Percentiles rank a stretch among this genome's conserved stretches.
phyloP scores from a whole-genome alignment of 2,329 filamentous ascomycete genomes.

The Dryadomyces quercus-mongolicae region DNA sequence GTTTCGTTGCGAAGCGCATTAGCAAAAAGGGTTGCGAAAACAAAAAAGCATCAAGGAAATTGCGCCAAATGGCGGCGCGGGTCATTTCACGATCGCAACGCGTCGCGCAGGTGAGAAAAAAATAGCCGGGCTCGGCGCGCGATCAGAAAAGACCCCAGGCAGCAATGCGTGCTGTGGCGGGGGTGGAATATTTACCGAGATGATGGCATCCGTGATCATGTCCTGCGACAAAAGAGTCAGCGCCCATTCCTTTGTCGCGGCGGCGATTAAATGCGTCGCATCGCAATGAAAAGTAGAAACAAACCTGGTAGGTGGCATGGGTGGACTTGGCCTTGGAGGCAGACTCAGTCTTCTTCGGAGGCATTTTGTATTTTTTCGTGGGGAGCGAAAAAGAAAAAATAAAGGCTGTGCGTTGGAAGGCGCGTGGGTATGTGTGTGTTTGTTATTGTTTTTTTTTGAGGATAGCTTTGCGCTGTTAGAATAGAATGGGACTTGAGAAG shows the following conservation, averaged over 20 bases:
- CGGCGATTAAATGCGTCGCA: background rate
- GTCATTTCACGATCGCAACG: background rate
- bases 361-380: constrained; percentile 28
- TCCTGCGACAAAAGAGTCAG: constrained; percentile 26
- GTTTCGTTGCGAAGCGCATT: background rate
- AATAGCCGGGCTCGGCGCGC: background rate
- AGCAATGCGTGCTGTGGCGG: background rate
- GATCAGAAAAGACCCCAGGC: background rate
- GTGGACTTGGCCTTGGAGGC: constrained; percentile 35
- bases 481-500: constrained; percentile 9
- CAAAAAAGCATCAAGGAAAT: constrained; percentile 11
- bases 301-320: constrained; percentile 48
- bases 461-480: background rate
- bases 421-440: constrained; percentile 13
- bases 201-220: constrained; percentile 51
- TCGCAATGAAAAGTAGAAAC: constrained; percentile 14
- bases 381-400: constrained; percentile 1
- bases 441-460: constrained; percentile 4
- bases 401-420: background rate
- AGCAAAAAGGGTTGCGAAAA: background rate
- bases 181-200: constrained; percentile 37
- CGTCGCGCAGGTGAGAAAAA: background rate
- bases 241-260: background rate
- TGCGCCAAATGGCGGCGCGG: background rate
- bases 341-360: constrained; percentile 43